phyloP scores from a whole-genome alignment of 768 basidiomycete genomes.

The Boletus reticulatus region DNA sequence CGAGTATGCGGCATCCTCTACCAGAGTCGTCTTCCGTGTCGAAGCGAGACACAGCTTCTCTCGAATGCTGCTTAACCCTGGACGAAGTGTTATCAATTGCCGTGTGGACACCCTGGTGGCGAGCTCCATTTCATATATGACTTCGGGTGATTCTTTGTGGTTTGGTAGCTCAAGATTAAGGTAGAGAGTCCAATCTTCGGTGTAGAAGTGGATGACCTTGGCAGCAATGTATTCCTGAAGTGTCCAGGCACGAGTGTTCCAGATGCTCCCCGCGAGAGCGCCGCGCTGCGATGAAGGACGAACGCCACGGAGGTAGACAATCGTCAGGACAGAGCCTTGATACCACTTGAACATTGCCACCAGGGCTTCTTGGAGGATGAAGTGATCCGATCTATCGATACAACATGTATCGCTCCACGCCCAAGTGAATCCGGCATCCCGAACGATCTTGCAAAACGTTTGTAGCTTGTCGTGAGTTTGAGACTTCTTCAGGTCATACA shows the following conservation, averaged over 20 bases:
- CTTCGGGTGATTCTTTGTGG: background rate
- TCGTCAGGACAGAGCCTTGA: background rate
- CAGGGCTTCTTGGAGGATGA: background rate
- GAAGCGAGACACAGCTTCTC: background rate
- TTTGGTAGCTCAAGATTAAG: background rate
- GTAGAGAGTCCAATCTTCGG: background rate
- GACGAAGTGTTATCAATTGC: background rate
- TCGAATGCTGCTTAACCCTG: background rate
- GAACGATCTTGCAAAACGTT: background rate
- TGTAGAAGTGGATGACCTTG: background rate
- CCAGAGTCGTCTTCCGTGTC: background rate
- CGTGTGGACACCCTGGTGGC: background rate
- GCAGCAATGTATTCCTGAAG: background rate
- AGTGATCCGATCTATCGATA: background rate
- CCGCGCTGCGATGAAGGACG: background rate
- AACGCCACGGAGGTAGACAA: background rate
- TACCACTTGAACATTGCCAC: background rate
- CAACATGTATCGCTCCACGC: background rate
- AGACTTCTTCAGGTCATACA: background rate
- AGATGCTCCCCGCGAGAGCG: background rate
- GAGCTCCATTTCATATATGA: background rate
- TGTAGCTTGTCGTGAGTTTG: background rate
- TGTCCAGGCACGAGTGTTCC: background rate
- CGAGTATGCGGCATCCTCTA: background rate
- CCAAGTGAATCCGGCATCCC: background rate